phyloP scores from a whole-genome alignment of 2,329 filamentous ascomycete species.

The Thielaviopsis musarum region DNA sequence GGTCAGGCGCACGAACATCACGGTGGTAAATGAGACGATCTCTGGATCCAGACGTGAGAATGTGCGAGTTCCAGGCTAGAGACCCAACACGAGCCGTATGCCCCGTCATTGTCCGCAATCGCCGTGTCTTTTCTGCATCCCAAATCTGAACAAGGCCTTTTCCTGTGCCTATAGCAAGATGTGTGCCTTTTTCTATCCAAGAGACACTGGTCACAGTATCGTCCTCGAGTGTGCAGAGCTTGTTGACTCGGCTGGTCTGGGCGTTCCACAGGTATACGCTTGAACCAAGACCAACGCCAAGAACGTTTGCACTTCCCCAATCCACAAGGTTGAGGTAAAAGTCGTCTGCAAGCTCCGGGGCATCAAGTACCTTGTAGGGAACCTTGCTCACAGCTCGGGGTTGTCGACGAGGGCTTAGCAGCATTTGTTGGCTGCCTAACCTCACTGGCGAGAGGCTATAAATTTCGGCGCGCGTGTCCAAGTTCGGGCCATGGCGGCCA shows the following conservation, averaged over 20 bases:
- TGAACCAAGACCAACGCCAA: conserved; percentile 81
- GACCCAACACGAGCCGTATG: conserved; percentile 88
- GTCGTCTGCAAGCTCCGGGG: conserved; percentile 87
- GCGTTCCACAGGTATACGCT: conserved; percentile 99
- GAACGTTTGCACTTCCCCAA: conserved; percentile 88
- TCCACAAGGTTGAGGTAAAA: conserved; percentile 97
- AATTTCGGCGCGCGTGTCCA: conserved; percentile 80
- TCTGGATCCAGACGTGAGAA: conserved; percentile 84
- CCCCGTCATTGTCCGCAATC: conserved; percentile 88
- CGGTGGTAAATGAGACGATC: conserved; percentile 91
- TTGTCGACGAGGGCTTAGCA: conserved; percentile 76
- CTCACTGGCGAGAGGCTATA: conserved; percentile 93
- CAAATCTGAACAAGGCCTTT: conserved; percentile 95
- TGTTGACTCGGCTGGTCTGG: conserved; percentile 75
- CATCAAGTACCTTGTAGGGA: conserved; percentile 93
- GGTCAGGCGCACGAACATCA: conserved; percentile 82
- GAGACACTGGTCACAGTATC: conserved; percentile 93
- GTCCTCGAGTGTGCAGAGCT: conserved; percentile 80
- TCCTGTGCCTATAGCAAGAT: conserved; percentile 85
- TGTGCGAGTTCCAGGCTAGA: conserved; percentile 94
- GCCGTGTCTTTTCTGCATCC: conserved; percentile 76
- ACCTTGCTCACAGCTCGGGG: conserved; percentile 87
- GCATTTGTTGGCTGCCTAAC: conserved; percentile 81
- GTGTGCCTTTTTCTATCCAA: conserved; percentile 96
- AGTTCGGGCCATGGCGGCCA: conserved; percentile 70